These are phyloP conservation scores for Cryphonectria naterciae DNA, from an alignment of 2,329 filamentous ascomycete genomes.

Conservation along the genomic window DNA sequence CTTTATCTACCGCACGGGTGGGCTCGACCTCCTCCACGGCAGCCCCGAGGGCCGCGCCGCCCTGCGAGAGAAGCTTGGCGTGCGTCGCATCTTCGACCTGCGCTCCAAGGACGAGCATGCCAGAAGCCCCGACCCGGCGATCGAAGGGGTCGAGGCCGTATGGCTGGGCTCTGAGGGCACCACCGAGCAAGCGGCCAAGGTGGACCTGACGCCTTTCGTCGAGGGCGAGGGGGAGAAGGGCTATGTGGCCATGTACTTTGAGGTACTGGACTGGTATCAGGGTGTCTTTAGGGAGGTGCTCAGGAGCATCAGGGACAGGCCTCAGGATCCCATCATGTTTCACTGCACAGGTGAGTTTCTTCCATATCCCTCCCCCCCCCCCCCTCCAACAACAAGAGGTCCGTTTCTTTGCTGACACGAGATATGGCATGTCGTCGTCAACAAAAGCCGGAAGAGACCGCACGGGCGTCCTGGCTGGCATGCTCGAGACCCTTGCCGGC, in stretches of 20 bases:
- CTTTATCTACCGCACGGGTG: slow-evolving; percentile 52
- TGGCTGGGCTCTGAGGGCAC: slow-evolving; percentile 44
- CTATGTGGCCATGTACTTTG: slow-evolving; percentile 52
- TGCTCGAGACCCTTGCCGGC: slow-evolving; percentile 56
- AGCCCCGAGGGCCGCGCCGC: slow-evolving; percentile 43
- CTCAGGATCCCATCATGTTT: slow-evolving; percentile 51
- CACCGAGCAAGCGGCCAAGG: slow-evolving; percentile 42
- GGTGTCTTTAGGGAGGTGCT: slow-evolving; percentile 50
- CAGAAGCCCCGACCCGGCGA: slow-evolving; percentile 46
- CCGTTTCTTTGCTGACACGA: not conserved
- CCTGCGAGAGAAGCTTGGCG: slow-evolving; percentile 42
- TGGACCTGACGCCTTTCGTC: slow-evolving; percentile 48
- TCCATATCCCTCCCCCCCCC: too few relatives aligned
- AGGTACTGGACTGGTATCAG: slow-evolving; percentile 48
- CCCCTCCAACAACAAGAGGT: not conserved
- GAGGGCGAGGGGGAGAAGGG: slow-evolving; percentile 49
- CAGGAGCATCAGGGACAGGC: slow-evolving; percentile 52
- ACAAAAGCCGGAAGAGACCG: slow-evolving; percentile 56
- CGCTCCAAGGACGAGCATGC: slow-evolving; percentile 50
- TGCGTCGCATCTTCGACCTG: slow-evolving; percentile 56
- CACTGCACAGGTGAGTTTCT: slow-evolving; percentile 57
- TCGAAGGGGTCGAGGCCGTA: slow-evolving; percentile 50
- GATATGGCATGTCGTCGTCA: too few relatives aligned
- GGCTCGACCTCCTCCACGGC: slow-evolving; percentile 40
- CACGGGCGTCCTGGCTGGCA: slow-evolving; percentile 55